phyloP scores from a whole-genome alignment of 2,329 filamentous ascomycete genomes.

The Botrytis fragariae region DNA sequence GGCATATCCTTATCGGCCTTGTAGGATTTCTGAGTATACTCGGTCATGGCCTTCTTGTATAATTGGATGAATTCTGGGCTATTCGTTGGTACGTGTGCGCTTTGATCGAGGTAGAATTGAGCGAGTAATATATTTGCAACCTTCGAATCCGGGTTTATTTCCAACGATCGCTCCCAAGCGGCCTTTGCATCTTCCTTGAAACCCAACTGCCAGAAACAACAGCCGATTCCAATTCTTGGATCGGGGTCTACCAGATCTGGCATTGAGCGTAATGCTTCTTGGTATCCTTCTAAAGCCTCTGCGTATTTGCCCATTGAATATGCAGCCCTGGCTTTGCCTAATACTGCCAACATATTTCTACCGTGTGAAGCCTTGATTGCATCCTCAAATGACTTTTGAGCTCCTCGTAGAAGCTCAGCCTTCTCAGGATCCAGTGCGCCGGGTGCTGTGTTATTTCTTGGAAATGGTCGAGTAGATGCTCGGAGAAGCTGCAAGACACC shows the following conservation, averaged over 20 bases:
- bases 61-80: slow-evolving; percentile 80
- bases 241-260: slow-evolving; percentile 89
- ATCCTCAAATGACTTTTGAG: slow-evolving; percentile 92
- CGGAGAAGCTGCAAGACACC: slow-evolving; percentile 86
- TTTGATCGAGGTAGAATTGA: slow-evolving; percentile 84
- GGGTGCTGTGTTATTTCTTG: slow-evolving; percentile 49
- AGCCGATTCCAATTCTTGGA: slow-evolving; percentile 91
- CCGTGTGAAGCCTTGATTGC: slow-evolving; percentile 79
- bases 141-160: slow-evolving; percentile 80
- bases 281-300: slow-evolving; percentile 80
- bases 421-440: slow-evolving; percentile 67
- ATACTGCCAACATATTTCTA: slow-evolving; percentile 85
- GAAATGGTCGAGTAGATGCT: slow-evolving; percentile 76
- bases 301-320: slow-evolving; percentile 85
- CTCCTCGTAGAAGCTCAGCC: slow-evolving; percentile 76
- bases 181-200: slow-evolving; percentile 88
- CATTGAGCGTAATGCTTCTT: slow-evolving; percentile 81
- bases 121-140: slow-evolving; percentile 87
- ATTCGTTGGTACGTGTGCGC: slow-evolving; percentile 76
- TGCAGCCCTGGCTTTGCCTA: slow-evolving; percentile 83
- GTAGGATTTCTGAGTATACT: slow-evolving; percentile 91
- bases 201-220: slow-evolving; percentile 94
- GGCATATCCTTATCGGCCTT: slow-evolving; percentile 90
- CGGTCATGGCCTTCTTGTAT: slow-evolving; percentile 91
- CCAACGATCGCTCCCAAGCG: slow-evolving; percentile 85